A percentile compares a stretch with the other conserved stretches of the same genome.
phyloP scores from a whole-genome alignment of 2,329 filamentous ascomycete species.

The Pezicula radicicola region DNA sequence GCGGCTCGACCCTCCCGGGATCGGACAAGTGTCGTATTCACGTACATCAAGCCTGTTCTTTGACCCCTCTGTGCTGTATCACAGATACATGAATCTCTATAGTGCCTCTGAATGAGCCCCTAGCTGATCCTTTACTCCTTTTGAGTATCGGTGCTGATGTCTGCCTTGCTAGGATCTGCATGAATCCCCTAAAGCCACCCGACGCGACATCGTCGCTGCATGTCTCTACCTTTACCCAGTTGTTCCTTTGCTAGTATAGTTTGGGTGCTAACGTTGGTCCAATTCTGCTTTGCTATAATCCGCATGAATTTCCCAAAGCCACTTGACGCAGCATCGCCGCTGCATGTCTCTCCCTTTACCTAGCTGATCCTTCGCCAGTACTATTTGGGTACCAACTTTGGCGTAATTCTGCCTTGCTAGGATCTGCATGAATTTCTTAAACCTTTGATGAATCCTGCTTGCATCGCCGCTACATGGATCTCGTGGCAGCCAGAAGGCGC shows the following conservation, averaged over 20 bases:
- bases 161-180: no score
- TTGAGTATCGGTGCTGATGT: no score
- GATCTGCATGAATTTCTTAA: not conserved
- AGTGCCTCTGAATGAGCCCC: not conserved
- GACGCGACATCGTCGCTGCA: not conserved
- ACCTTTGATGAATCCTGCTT: not conserved
- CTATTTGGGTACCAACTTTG: not conserved
- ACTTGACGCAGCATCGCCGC: not conserved
- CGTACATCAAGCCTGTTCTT: no score
- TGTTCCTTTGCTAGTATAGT: not conserved
- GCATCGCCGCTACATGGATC: not conserved
- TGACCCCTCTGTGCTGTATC: no score
- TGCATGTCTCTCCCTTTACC: not conserved
- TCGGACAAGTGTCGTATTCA: no score
- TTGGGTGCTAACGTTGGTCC: not conserved
- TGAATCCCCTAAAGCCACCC: not conserved
- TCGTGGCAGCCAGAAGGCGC: not conserved
- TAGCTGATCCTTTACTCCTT: not conserved
- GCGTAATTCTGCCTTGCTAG: not conserved
- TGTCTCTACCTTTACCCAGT: not conserved
- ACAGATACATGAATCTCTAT: no score
- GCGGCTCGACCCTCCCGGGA: no score
- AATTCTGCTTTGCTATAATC: not conserved
- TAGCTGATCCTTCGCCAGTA: not conserved
- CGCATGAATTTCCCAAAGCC: not conserved